Percentiles rank a stretch among this genome's conserved stretches.
Conservation (phyloP, 257 asterid genomes). For the Solanum dulcamara region DNA sequence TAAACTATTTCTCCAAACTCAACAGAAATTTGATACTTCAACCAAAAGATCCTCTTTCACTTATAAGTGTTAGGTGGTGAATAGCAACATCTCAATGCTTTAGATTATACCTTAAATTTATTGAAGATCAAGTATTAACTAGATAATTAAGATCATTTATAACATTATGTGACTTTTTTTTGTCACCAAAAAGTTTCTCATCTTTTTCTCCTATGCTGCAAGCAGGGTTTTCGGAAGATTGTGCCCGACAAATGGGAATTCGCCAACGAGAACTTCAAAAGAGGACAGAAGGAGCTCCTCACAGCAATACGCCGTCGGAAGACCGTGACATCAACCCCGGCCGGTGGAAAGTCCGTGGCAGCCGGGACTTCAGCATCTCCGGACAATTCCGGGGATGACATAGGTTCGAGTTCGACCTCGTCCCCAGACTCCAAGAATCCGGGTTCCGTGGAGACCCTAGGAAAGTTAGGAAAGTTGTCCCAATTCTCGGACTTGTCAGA, state of each 20-base stretch:
- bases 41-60: neutral
- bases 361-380: slow-evolving; percentile 20
- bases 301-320: slow-evolving; percentile 61
- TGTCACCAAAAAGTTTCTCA: neutral
- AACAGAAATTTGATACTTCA: neutral
- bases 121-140: neutral
- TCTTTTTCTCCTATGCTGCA: neutral
- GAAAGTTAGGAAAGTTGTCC: slow-evolving; percentile 15
- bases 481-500: slow-evolving; percentile 51
- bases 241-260: slow-evolving; percentile 94
- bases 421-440: slow-evolving; percentile 53
- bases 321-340: slow-evolving; percentile 8
- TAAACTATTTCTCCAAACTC: neutral
- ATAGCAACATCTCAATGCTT: neutral
- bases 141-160: neutral
- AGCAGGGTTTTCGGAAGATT: slow-evolving; percentile 69
- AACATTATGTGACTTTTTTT: neutral
- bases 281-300: slow-evolving; percentile 58
- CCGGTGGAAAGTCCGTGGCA: slow-evolving; percentile 15
- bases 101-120: neutral
- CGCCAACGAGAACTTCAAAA: slow-evolving; percentile 67
- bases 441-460: slow-evolving; percentile 41
- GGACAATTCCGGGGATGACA: slow-evolving; percentile 47
- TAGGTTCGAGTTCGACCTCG: slow-evolving; percentile 63
- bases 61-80: neutral